These are phyloP conservation scores for Cyanodermella asteris DNA, from an alignment of 2,329 filamentous ascomycete genomes.

Conservation along the genomic window DNA sequence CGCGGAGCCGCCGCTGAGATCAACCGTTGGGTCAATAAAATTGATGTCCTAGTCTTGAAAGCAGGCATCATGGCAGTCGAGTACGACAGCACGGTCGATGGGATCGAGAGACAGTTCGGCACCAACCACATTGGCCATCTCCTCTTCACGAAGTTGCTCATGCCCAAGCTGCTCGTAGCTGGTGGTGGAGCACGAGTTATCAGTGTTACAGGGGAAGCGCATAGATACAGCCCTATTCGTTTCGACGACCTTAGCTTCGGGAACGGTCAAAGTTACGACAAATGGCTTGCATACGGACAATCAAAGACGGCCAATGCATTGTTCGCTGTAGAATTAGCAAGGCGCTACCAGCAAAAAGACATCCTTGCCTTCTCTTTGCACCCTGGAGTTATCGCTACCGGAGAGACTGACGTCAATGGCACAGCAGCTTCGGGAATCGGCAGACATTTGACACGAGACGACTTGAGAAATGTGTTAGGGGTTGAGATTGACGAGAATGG, in stretches of 20 bases:
- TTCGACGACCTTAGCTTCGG: constrained; percentile 2
- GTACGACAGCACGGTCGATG: constrained; percentile 13
- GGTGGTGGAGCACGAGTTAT: constrained; percentile 5
- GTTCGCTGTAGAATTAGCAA: constrained; percentile 2
- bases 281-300: constrained; percentile 2
- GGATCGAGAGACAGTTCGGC: constrained; percentile 17
- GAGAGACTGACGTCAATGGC: no score
- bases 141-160: constrained; percentile 18
- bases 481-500: neutral
- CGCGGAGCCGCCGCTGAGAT: constrained; percentile 14
- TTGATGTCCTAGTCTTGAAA: constrained; percentile 22
- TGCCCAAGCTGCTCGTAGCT: constrained; percentile 12
- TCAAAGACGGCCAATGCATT: constrained; percentile 4
- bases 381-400: constrained; percentile 2
- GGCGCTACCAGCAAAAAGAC: constrained; percentile 1
- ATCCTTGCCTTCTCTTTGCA: constrained; percentile 1
- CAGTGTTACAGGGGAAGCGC: constrained; percentile 5
- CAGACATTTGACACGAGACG: no score
- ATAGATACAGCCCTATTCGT: constrained; percentile 1
- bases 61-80: constrained; percentile 18
- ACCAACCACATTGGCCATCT: constrained; percentile 20
- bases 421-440: no score
- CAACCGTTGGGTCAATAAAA: constrained; percentile 8
- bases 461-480: no score
- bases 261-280: constrained; percentile 1